Evolutionary conservation across 805 yeast species (phyloP).

Genomic region (Lipomyces spencermartinsiae): DNA sequence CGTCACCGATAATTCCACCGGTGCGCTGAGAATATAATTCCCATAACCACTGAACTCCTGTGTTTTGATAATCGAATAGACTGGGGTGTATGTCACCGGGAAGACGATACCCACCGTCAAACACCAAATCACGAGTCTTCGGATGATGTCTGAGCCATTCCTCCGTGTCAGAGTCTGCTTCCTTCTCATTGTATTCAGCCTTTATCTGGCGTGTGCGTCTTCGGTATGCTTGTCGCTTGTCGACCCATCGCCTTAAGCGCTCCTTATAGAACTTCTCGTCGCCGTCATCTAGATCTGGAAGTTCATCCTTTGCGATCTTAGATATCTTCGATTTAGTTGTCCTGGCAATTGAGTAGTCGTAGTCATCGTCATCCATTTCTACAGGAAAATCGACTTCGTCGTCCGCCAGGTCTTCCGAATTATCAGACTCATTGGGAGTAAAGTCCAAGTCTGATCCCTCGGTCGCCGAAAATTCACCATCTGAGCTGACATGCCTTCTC

Average conservation of each 20-base stretch:
- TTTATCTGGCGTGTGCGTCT: slow-evolving; percentile 36
- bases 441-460: slow-evolving; percentile 28
- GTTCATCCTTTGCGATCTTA: slow-evolving; percentile 43
- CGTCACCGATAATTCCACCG: slow-evolving; percentile 97
- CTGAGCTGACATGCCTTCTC: slow-evolving; percentile 16
- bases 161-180: slow-evolving; percentile 31
- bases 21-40: slow-evolving; percentile 86
- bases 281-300: slow-evolving; percentile 76
- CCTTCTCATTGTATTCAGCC: slow-evolving; percentile 1
- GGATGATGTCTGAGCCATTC: slow-evolving; percentile 87
- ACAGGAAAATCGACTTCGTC: slow-evolving; percentile 43
- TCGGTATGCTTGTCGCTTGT: slow-evolving; percentile 57
- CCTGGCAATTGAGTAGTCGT: slow-evolving; percentile 21
- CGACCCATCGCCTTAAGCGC: slow-evolving; percentile 67
- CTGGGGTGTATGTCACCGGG: slow-evolving; percentile 93
- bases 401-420: slow-evolving; percentile 27
- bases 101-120: slow-evolving; percentile 70
- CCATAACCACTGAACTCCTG: slow-evolving; percentile 98
- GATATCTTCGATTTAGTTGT: slow-evolving; percentile 27
- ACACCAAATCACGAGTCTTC: slow-evolving; percentile 69
- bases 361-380: slow-evolving; percentile 42
- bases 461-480: slow-evolving; percentile 17
- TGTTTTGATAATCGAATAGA: slow-evolving; percentile 90
- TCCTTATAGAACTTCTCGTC: slow-evolving; percentile 67
- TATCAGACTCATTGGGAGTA: slow-evolving; percentile 23